These are phyloP conservation scores for Lasiosphaeria hispida DNA, from an alignment of 495 filamentous ascomycete genomes.

Conservation along the genomic window DNA sequence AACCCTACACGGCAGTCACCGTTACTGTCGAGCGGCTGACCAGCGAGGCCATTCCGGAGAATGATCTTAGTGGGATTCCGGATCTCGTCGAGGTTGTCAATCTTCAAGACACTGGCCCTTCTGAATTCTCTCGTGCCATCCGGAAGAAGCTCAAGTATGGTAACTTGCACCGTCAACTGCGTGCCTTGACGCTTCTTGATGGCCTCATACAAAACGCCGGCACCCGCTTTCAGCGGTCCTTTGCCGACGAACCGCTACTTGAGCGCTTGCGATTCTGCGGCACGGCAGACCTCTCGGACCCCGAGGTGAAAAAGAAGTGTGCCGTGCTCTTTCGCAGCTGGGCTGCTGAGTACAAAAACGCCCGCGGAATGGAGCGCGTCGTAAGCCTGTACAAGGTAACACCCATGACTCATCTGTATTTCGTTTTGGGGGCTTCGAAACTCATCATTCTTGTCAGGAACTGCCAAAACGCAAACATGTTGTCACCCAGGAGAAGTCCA, in stretches of 20 bases:
- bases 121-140: slow-evolving; percentile 86
- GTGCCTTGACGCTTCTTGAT: slow-evolving; percentile 87
- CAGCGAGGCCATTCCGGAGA: slow-evolving; percentile 81
- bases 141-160: slow-evolving; percentile 99
- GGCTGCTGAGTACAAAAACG: slow-evolving; percentile 79
- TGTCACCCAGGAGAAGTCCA: slow-evolving; percentile 70
- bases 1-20: slow-evolving; percentile 91
- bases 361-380: slow-evolving; percentile 75
- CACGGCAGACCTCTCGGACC: slow-evolving; percentile 80
- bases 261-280: slow-evolving; percentile 87
- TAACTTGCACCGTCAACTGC: slow-evolving; percentile 83
- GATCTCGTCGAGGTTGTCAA: slow-evolving; percentile 92
- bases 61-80: slow-evolving; percentile 87
- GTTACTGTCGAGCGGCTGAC: slow-evolving; percentile 92
- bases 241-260: slow-evolving; percentile 89
- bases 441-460: slow-evolving; percentile 39
- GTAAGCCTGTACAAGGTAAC: slow-evolving; percentile 70
- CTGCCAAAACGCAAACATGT: slow-evolving; percentile 53
- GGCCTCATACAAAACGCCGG: slow-evolving; percentile 94
- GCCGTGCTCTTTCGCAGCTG: slow-evolving; percentile 83
- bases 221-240: slow-evolving; percentile 78
- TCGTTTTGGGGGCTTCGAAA: background rate
- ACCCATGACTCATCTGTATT: background rate
- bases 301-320: slow-evolving; percentile 81
- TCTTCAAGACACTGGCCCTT: slow-evolving; percentile 82